Percentiles rank a stretch among this genome's conserved stretches.
phyloP scores from a whole-genome alignment of 306 rosid species.

The Pachyrhizus erosus region DNA sequence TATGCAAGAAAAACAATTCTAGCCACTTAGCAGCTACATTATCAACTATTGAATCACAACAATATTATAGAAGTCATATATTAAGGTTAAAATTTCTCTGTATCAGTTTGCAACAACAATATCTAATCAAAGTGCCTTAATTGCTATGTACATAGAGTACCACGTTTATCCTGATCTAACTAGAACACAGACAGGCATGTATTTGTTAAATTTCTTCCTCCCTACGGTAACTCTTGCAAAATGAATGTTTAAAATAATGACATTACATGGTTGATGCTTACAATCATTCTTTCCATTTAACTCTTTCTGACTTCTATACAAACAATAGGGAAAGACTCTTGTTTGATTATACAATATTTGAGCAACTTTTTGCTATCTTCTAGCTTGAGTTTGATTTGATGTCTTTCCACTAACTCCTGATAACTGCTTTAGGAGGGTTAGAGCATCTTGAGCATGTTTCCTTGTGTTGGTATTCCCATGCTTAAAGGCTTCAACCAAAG shows the following conservation, averaged over 20 bases:
- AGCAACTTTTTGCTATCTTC: not conserved
- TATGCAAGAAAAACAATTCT: not conserved
- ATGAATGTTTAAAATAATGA: constrained; percentile 7
- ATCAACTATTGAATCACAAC: not conserved
- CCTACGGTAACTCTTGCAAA: not conserved
- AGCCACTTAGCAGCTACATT: not conserved
- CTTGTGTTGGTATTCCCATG: constrained; percentile 22
- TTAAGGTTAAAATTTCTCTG: not conserved
- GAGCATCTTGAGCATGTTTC: constrained; percentile 32
- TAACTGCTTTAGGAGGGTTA: constrained; percentile 14
- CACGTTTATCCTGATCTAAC: not conserved
- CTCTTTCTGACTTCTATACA: constrained; percentile 30
- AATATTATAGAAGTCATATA: not conserved
- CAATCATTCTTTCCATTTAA: not conserved
- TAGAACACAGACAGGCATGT: not conserved
- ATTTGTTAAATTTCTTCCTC: not conserved
- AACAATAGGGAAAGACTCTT: constrained; percentile 21
- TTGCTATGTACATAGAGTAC: not conserved
- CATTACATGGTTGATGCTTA: not conserved
- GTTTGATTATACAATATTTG: constrained; percentile 25
- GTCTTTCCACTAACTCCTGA: constrained; percentile 24
- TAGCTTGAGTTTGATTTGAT: not conserved
- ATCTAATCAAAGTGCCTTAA: not conserved
- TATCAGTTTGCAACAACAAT: not conserved
- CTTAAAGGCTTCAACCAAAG: constrained; percentile 21